Conservation (phyloP, 2,329 filamentous ascomycete species). For the Exophiala aquamarina region DNA sequence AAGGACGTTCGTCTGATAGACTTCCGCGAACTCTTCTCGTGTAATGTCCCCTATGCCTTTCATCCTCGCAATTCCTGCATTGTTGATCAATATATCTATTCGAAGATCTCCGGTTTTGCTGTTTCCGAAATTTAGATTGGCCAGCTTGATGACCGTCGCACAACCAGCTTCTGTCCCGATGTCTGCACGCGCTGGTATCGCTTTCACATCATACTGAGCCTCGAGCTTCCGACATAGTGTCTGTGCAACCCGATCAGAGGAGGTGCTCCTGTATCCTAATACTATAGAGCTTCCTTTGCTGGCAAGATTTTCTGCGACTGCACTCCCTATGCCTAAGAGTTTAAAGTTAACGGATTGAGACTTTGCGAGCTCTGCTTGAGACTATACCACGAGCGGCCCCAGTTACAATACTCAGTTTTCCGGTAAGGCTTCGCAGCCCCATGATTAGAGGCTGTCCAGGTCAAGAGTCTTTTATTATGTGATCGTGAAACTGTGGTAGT, state of each 20-base stretch:
- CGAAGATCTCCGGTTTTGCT: conserved; percentile 56
- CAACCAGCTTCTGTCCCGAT: conserved; percentile 61
- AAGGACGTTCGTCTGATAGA: conserved; percentile 85
- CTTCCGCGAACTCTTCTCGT: conserved; percentile 85
- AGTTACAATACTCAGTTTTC: conserved; percentile 74
- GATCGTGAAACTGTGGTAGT: too few relatives aligned
- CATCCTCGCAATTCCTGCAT: conserved; percentile 92
- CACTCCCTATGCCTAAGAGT: conserved; percentile 71
- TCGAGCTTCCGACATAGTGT: conserved; percentile 55
- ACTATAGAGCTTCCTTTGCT: conserved; percentile 67
- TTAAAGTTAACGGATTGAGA: too few relatives aligned
- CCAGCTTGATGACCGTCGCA: conserved; percentile 54
- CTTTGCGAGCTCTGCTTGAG: background rate
- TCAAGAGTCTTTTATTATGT: too few relatives aligned
- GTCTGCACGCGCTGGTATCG: conserved; percentile 65
- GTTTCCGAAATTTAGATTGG: conserved; percentile 57
- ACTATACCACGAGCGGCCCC: conserved; percentile 70
- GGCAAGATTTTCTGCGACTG: conserved; percentile 67
- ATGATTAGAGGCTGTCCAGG: too few relatives aligned
- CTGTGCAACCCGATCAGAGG: conserved; percentile 56
- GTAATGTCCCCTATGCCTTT: conserved; percentile 98
- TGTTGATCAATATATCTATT: conserved; percentile 94
- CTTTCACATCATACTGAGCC: conserved; percentile 58
- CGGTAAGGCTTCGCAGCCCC: conserved; percentile 34
- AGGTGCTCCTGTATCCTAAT: conserved; percentile 68